Evolutionary conservation across 768 basidiomycete species (phyloP).

Genomic region (Dentipellis fragilis): DNA sequence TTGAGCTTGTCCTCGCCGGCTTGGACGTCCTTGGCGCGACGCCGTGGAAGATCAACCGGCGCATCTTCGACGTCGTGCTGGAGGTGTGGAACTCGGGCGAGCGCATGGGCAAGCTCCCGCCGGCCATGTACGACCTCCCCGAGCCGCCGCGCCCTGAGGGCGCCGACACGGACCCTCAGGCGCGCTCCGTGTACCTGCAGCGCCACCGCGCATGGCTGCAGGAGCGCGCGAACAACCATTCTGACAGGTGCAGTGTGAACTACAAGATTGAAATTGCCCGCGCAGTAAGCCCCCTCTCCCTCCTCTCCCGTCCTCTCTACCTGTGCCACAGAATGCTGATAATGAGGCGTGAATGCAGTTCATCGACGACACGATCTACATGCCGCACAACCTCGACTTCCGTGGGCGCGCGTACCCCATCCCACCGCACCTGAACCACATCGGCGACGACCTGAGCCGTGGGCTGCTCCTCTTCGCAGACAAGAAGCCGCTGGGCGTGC

Average conservation of each 20-base stretch:
- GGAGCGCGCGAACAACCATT: slow-evolving; percentile 72
- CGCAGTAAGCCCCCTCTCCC: slow-evolving; percentile 43
- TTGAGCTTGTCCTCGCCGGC: slow-evolving; percentile 81
- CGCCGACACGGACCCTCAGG: slow-evolving; percentile 41
- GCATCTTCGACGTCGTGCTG: slow-evolving; percentile 39
- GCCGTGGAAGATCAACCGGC: slow-evolving; percentile 81
- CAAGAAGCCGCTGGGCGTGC: slow-evolving; percentile 66
- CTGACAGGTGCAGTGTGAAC: slow-evolving; percentile 86
- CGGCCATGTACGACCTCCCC: slow-evolving; percentile 49
- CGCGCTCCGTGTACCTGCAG: slow-evolving; percentile 43
- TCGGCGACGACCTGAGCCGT: slow-evolving; percentile 89
- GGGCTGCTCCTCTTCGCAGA: slow-evolving; percentile 81
- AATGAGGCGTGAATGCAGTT: slow-evolving; percentile 38
- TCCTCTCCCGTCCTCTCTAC: background rate
- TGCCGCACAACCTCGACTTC: slow-evolving; percentile 97
- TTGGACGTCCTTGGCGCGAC: slow-evolving; percentile 86
- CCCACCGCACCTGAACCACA: slow-evolving; percentile 90
- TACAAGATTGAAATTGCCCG: slow-evolving; percentile 96
- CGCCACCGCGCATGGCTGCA: slow-evolving; percentile 46
- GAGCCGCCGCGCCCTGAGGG: slow-evolving; percentile 51
- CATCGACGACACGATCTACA: slow-evolving; percentile 78
- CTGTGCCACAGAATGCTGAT: background rate
- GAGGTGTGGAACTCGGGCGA: slow-evolving; percentile 82
- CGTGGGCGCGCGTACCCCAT: slow-evolving; percentile 95
- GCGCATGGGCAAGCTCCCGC: slow-evolving; percentile 76